These are phyloP conservation scores for Chrysoporthe cubensis DNA, from an alignment of 2,329 filamentous ascomycete species.

Conservation along the genomic window DNA sequence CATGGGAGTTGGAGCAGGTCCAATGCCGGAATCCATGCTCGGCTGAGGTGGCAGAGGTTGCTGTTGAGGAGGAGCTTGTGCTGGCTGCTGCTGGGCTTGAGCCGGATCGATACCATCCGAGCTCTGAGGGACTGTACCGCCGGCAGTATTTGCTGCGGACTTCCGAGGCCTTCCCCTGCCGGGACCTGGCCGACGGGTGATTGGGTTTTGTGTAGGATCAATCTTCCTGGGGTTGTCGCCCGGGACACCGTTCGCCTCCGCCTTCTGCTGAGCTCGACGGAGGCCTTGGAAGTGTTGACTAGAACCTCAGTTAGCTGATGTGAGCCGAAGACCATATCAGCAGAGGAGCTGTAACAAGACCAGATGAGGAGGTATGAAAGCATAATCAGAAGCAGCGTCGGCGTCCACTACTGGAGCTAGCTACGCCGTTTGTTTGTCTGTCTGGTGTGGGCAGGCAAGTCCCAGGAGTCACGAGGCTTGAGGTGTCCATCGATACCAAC, in stretches of 20 bases:
- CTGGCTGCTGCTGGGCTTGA: slow-evolving; percentile 22
- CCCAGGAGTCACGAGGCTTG: not conserved
- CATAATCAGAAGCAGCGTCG: not conserved
- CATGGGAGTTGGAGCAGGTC: slow-evolving; percentile 25
- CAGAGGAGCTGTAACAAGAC: not conserved
- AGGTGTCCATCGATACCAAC: not conserved
- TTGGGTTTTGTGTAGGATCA: slow-evolving; percentile 61
- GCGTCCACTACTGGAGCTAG: not conserved
- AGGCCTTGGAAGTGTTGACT: slow-evolving; percentile 67
- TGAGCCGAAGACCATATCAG: not conserved
- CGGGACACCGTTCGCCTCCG: slow-evolving; percentile 44
- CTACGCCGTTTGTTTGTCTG: not conserved
- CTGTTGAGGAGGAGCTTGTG: slow-evolving; percentile 10
- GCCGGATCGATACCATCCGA: slow-evolving; percentile 14
- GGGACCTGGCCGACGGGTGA: slow-evolving; percentile 63
- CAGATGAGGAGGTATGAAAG: too few relatives aligned
- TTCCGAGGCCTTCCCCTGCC: slow-evolving; percentile 60
- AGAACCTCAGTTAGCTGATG: slow-evolving; percentile 27
- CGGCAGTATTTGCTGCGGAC: slow-evolving; percentile 36
- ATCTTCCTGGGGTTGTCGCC: slow-evolving; percentile 43
- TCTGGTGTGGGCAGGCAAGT: not conserved
- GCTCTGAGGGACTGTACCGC: slow-evolving; percentile 6
- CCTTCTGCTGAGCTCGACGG: slow-evolving; percentile 58
- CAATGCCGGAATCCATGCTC: slow-evolving; percentile 28
- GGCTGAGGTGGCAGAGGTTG: slow-evolving; percentile 28